Percentiles rank a stretch among this genome's conserved stretches.
These are phyloP conservation scores for Amanita jacksonii DNA, from an alignment of 768 basidiomycete genomes.

Conservation along the genomic window DNA sequence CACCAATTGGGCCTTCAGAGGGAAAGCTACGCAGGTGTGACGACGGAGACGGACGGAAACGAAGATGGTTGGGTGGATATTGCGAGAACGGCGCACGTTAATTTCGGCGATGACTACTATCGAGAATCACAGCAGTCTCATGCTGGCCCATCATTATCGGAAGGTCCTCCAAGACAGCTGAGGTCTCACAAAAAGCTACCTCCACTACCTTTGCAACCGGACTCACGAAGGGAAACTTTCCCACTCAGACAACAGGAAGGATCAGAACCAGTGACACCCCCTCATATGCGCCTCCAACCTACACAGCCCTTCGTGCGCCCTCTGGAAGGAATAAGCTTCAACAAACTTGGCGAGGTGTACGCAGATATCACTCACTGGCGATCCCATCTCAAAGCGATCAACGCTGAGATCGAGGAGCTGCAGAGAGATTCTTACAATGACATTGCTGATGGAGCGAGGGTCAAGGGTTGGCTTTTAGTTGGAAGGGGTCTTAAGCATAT, in stretches of 20 bases:
- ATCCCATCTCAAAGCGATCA: constrained; percentile 60
- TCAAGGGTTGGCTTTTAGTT: constrained; percentile 73
- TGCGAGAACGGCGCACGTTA: constrained; percentile 32
- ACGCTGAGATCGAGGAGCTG: constrained; percentile 58
- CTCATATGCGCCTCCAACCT: constrained; percentile 62
- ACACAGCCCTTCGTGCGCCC: constrained; percentile 67
- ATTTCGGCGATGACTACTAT: constrained; percentile 23
- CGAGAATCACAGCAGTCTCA: not conserved
- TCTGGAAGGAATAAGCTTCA: constrained; percentile 59
- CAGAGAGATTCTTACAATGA: constrained; percentile 61
- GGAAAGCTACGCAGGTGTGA: constrained; percentile 7
- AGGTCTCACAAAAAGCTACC: constrained; percentile 25
- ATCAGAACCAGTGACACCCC: constrained; percentile 37
- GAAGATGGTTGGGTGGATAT: constrained; percentile 57
- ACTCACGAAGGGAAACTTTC: constrained; percentile 50
- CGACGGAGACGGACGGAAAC: constrained; percentile 16
- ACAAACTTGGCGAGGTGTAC: constrained; percentile 57
- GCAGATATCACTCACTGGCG: constrained; percentile 63
- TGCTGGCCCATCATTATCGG: constrained; percentile 1
- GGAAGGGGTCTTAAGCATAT: constrained; percentile 59
- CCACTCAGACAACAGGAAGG: constrained; percentile 35
- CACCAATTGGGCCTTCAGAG: constrained; percentile 1
- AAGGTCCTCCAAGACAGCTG: constrained; percentile 21
- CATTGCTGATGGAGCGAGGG: constrained; percentile 58
- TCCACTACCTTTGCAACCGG: constrained; percentile 15